Conservation (phyloP, 2,329 filamentous ascomycete species). For the Venturiaceae sp. region DNA sequence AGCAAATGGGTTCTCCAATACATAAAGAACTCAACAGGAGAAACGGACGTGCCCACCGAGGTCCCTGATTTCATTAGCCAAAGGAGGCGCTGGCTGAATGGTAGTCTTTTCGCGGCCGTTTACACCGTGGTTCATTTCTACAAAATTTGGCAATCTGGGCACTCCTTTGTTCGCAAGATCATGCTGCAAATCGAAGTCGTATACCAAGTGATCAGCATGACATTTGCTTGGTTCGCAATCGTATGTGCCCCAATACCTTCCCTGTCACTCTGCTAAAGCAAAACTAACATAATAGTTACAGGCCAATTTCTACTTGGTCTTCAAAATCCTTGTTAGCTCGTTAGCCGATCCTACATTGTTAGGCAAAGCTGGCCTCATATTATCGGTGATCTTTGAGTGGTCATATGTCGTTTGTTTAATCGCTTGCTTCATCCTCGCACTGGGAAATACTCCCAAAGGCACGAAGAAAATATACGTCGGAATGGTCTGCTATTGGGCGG, state of each 20-base stretch:
- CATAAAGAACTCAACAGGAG: slow-evolving; percentile 92
- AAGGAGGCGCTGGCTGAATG: slow-evolving; percentile 93
- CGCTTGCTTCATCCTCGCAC: slow-evolving; percentile 86
- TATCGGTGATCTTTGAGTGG: slow-evolving; percentile 92
- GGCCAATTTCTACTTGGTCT: slow-evolving; percentile 97
- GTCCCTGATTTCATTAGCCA: slow-evolving; percentile 94
- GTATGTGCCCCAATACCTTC: slow-evolving; percentile 26
- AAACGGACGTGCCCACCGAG: slow-evolving; percentile 91
- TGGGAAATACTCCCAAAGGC: slow-evolving; percentile 90
- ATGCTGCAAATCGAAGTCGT: slow-evolving; percentile 87
- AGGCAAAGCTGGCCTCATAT: slow-evolving; percentile 64
- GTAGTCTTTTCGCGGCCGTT: slow-evolving; percentile 94
- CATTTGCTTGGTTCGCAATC: slow-evolving; percentile 97
- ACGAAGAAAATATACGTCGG: slow-evolving; percentile 90
- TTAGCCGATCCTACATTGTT: slow-evolving; percentile 61
- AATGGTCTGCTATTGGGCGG: slow-evolving; percentile 97
- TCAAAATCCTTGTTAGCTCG: slow-evolving; percentile 88
- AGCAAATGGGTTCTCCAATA: slow-evolving; percentile 97
- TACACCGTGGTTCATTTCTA: slow-evolving; percentile 94
- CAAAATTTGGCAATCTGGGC: slow-evolving; percentile 88
- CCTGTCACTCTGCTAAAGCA: background rate
- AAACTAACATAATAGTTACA: slow-evolving; percentile 14
- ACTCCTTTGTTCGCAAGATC: slow-evolving; percentile 77
- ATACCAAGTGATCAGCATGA: slow-evolving; percentile 92
- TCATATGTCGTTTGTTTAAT: slow-evolving; percentile 85